Evolutionary conservation across 148 eudicot species (phyloP).

Genomic region (Vaccinium vitisidaea): DNA sequence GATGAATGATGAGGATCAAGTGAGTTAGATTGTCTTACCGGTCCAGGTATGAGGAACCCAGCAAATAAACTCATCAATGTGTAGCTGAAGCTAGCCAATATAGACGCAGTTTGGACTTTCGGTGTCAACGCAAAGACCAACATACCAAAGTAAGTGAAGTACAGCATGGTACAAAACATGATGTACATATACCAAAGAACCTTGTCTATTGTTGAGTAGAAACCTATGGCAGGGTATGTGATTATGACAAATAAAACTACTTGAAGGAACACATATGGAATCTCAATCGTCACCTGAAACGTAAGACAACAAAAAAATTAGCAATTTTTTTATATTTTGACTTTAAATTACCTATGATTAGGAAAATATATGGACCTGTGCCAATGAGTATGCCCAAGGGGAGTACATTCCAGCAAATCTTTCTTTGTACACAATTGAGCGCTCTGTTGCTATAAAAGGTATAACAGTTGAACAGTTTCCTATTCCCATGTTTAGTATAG

Average conservation of each 20-base stretch:
- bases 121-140: slow-evolving; percentile 31
- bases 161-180: slow-evolving; percentile 19
- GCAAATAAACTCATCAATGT: slow-evolving; percentile 33
- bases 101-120: slow-evolving; percentile 25
- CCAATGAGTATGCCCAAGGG: slow-evolving; percentile 44
- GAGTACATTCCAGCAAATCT: slow-evolving; percentile 37
- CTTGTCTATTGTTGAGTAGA: slow-evolving; percentile 28
- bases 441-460: slow-evolving; percentile 35
- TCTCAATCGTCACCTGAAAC: slow-evolving; percentile 34
- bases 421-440: slow-evolving; percentile 42
- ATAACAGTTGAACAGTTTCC: slow-evolving; percentile 34
- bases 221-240: slow-evolving; percentile 34
- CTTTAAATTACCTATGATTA: neutral
- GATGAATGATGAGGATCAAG: neutral
- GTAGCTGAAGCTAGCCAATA: slow-evolving; percentile 24
- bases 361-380: slow-evolving; percentile 34
- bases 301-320: neutral
- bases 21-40: slow-evolving; percentile 17
- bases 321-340: neutral
- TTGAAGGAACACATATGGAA: slow-evolving; percentile 32
- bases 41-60: slow-evolving; percentile 41
- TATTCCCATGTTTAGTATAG: slow-evolving; percentile 31
- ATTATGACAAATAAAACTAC: slow-evolving; percentile 25
- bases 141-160: slow-evolving; percentile 31
- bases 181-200: slow-evolving; percentile 25